Evolutionary conservation across 2,329 filamentous ascomycete species (phyloP).

Genomic region (Monosporascus sp.): DNA sequence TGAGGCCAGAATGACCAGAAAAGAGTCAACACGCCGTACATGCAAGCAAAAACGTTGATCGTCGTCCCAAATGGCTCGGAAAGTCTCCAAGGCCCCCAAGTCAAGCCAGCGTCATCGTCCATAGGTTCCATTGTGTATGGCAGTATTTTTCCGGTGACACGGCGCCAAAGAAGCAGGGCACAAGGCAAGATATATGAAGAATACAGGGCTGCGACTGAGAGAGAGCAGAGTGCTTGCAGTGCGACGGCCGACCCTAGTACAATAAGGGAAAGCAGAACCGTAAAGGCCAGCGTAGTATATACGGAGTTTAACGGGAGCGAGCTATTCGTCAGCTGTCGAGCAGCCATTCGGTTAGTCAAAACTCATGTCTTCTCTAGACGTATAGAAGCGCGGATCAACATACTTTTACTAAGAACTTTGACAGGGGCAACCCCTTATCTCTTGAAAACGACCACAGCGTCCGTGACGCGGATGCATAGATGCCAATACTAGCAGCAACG

Average conservation of each 20-base stretch:
- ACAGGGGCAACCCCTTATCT: constrained; percentile 16
- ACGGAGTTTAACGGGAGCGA: constrained; percentile 17
- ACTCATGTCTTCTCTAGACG: no score
- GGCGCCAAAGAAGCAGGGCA: constrained; percentile 34
- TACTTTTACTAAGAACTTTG: constrained; percentile 1
- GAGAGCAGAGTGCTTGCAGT: constrained; percentile 39
- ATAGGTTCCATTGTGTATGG: constrained; percentile 4
- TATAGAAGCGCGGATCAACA: not conserved
- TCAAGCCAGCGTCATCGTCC: constrained; percentile 2
- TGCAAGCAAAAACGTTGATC: constrained; percentile 49
- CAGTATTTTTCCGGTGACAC: constrained; percentile 24
- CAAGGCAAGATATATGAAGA: constrained; percentile 36
- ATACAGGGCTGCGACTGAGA: constrained; percentile 37
- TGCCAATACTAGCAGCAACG: constrained; percentile 13
- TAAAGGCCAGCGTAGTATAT: constrained; percentile 10
- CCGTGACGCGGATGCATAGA: constrained; percentile 16
- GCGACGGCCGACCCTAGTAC: constrained; percentile 24
- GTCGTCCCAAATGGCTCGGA: constrained; percentile 43
- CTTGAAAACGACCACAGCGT: constrained; percentile 22
- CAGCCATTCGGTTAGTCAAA: not conserved
- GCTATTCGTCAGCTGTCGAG: constrained; percentile 9
- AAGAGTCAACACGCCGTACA: constrained; percentile 47
- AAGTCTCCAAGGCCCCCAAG: constrained; percentile 52
- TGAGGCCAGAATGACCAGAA: constrained; percentile 52
- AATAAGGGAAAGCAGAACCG: constrained; percentile 20